Percentiles rank a stretch among this genome's conserved stretches.
Evolutionary conservation across 225 moss, liverwort and hornwort species (phyloP).

Genomic region (Straminergon stramineum): DNA sequence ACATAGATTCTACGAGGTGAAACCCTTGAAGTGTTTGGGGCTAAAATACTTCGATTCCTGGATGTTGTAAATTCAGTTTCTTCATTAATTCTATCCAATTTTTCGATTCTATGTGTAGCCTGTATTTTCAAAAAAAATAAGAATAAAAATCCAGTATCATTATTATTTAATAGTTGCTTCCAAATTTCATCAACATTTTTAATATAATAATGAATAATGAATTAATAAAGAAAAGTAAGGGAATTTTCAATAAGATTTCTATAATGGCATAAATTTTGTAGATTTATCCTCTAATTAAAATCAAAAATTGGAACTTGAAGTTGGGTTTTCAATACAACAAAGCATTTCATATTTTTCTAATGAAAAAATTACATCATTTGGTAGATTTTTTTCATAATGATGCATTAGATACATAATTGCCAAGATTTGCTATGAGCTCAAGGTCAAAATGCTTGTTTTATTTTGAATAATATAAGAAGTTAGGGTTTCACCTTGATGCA

Average conservation of each 20-base stretch:
- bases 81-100: constrained; percentile 28
- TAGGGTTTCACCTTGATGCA: constrained; percentile 17
- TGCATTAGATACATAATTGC: neutral
- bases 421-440: neutral
- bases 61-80: neutral
- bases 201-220: neutral
- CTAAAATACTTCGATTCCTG: neutral
- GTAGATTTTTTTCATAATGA: neutral
- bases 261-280: neutral
- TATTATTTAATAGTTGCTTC: neutral
- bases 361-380: neutral
- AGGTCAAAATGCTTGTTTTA: neutral
- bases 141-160: neutral
- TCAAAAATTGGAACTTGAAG: too few relatives aligned
- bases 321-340: neutral
- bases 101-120: neutral
- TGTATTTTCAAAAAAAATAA: neutral
- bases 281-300: neutral
- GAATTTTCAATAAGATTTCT: too few relatives aligned
- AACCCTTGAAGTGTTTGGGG: neutral
- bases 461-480: neutral
- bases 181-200: neutral
- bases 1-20: constrained; percentile 11
- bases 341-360: neutral
- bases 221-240: accelerated